Evolutionary conservation across 257 asterid species (phyloP).

Genomic region (Solanum lignicaule): DNA sequence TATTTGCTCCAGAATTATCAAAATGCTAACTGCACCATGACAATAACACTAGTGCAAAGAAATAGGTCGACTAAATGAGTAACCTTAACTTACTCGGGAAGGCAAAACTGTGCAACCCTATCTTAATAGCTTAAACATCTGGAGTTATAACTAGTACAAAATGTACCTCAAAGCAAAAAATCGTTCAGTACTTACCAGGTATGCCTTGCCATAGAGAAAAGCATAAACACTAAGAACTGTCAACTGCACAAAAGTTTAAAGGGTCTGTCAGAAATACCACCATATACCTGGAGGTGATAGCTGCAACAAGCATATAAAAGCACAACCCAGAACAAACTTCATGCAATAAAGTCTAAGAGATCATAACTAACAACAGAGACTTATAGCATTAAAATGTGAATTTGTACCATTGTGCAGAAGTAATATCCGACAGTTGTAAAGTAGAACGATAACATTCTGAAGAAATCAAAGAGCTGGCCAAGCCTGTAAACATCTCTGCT

Average conservation of each 20-base stretch:
- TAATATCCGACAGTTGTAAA: constrained; percentile 96
- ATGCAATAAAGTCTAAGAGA: neutral
- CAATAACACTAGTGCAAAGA: neutral
- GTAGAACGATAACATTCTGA: constrained; percentile 94
- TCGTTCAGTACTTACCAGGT: constrained; percentile 54
- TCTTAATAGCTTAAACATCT: neutral
- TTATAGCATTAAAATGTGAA: neutral
- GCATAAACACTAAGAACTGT: constrained; percentile 82
- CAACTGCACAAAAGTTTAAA: constrained; percentile 52
- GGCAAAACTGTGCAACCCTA: neutral
- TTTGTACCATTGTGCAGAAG: constrained; percentile 90
- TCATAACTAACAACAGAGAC: neutral
- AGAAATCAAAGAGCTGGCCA: constrained; percentile 96
- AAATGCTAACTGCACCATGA: neutral
- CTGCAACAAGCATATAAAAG: neutral
- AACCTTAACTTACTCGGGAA: neutral
- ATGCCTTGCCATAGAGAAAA: constrained; percentile 91
- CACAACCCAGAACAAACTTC: neutral
- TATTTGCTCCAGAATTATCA: neutral
- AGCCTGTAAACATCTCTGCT: constrained; percentile 96
- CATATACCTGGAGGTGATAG: neutral
- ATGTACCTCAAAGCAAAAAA: neutral
- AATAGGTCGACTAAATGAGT: neutral
- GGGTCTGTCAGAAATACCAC: neutral
- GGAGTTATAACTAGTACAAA: neutral